Evolutionary conservation across 129 eudicot species (phyloP), one percentile per base, ranked within the genome.

Genomic region (Flaveria linearis): DNA sequence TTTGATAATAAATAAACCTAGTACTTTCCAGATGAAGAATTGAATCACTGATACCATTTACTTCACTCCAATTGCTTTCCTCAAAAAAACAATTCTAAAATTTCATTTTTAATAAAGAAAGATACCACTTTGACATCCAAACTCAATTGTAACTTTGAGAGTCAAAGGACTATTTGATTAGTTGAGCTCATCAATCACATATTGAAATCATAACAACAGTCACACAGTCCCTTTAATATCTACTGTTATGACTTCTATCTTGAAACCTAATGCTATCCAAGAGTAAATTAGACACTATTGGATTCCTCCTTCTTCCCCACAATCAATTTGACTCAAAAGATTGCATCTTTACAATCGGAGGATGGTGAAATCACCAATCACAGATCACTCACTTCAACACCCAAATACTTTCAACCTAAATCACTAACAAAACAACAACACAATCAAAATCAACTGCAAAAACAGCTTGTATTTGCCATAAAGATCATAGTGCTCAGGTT

Each of bases 381-480:
- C 17, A 73, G 45, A 46, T 47, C 64, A 46, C 17, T 47, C 46
- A 26, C 46, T 63, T 46, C 14, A 74, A 45, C 12, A 45, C 60
- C 76, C 33, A 75, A 9, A 5, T 20, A 50, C 5, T 11, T 45
- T 62, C n/a, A 55, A 52, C 55, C 68, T 7, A 71, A 23, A 79
- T 62, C 73, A 64, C 1, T 12, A 50, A 12, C 50, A 71, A 58
- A 77, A 2, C 23, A 49, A 58, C 23, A 7, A 12, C 30, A 39
- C 51, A 11, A 14, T 39, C 1, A 13, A 23, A 14, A 6, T 57
- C 41, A 28, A 56, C 23, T 43, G 57, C 11, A 73, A 72, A 62
- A 67, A 80, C 41, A 9, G 15, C 61, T 95, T 95, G 85, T 91
- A 95, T 79, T 95, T 95, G 9, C 99, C 99, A 71, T 95, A 95